phyloP scores from a whole-genome alignment of 2,329 filamentous ascomycete species.

The Calycina herbarum region DNA sequence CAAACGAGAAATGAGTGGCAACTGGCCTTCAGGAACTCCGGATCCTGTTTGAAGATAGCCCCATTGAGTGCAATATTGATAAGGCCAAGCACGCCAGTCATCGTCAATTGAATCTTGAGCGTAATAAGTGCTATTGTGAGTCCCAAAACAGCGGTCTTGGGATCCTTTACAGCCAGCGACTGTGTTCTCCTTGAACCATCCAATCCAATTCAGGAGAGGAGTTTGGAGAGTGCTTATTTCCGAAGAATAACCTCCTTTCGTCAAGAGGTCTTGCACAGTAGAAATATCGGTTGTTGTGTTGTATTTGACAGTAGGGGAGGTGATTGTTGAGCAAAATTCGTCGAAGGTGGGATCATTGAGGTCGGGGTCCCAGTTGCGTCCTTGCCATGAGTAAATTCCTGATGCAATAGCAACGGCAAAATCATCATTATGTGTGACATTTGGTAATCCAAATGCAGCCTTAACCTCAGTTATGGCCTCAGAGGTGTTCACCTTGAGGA shows the following conservation, averaged over 20 bases:
- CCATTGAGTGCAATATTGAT: conserved; percentile 59
- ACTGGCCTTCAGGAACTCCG: conserved; percentile 60
- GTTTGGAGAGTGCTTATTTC: conserved; percentile 46
- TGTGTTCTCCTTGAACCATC: conserved; percentile 49
- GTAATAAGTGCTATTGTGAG: conserved; percentile 49
- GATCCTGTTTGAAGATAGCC: conserved; percentile 76
- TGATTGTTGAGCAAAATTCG: conserved; percentile 57
- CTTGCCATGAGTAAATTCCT: conserved; percentile 53
- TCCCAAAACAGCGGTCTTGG: conserved; percentile 53
- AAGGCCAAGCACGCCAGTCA: conserved; percentile 55
- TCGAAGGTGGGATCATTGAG: conserved; percentile 50
- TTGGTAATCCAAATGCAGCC: conserved; percentile 50
- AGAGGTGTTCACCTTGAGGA: conserved; percentile 48
- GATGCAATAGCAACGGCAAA: conserved; percentile 49
- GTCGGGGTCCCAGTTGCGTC: conserved; percentile 59
- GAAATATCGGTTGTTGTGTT: conserved; percentile 69
- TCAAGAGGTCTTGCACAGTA: conserved; percentile 52
- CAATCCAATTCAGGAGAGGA: conserved; percentile 56
- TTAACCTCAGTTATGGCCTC: conserved; percentile 48
- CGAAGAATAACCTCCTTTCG: conserved; percentile 48
- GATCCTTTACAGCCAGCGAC: conserved; percentile 41
- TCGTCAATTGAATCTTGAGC: conserved; percentile 44
- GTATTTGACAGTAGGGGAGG: conserved; percentile 45
- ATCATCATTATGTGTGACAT: conserved; percentile 46
- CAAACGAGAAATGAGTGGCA: conserved; percentile 71